phyloP scores from a whole-genome alignment of 805 yeast species.

The Zygosaccharomyces gambellarensis region DNA sequence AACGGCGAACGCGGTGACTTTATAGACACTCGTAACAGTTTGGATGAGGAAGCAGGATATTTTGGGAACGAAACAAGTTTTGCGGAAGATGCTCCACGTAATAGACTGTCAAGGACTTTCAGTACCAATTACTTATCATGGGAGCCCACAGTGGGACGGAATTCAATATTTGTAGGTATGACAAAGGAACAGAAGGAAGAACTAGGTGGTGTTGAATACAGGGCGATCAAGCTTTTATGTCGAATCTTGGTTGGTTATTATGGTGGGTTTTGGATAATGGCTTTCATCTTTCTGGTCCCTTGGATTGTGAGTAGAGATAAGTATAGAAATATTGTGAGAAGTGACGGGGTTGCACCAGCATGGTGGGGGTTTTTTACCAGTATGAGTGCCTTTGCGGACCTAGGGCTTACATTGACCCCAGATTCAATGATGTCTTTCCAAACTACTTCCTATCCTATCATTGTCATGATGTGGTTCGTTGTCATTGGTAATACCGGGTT shows the following conservation, averaged over 20 bases:
- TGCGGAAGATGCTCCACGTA: conserved; percentile 9
- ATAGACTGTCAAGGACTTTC: conserved; percentile 34
- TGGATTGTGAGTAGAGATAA: conserved; percentile 48
- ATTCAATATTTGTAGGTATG: conserved; percentile 81
- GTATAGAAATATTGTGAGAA: conserved; percentile 43
- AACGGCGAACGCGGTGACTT: conserved; percentile 17
- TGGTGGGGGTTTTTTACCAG: conserved; percentile 95
- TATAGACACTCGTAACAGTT: conserved; percentile 5
- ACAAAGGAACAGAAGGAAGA: conserved; percentile 86
- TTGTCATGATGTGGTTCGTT: conserved; percentile 64
- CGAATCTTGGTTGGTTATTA: conserved; percentile 62
- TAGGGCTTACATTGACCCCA: conserved; percentile 78
- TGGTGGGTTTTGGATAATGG: conserved; percentile 66
- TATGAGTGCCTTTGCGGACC: conserved; percentile 74
- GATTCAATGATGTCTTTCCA: conserved; percentile 71
- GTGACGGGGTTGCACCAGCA: conserved; percentile 61
- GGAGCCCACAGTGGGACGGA: conserved; percentile 88
- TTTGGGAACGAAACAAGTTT: conserved; percentile 26
- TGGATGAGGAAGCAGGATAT: conserved; percentile 35
- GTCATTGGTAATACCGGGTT: conserved; percentile 94
- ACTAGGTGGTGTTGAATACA: conserved; percentile 94
- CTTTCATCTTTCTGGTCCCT: conserved; percentile 50
- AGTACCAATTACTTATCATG: conserved; percentile 75
- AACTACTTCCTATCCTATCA: conserved; percentile 56
- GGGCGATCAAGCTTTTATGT: conserved; percentile 75